A percentile compares a stretch with the other conserved stretches of the same genome.
Evolutionary conservation across 345 rosid species (phyloP).

Genomic region (Bruguiera gymnorhiza): DNA sequence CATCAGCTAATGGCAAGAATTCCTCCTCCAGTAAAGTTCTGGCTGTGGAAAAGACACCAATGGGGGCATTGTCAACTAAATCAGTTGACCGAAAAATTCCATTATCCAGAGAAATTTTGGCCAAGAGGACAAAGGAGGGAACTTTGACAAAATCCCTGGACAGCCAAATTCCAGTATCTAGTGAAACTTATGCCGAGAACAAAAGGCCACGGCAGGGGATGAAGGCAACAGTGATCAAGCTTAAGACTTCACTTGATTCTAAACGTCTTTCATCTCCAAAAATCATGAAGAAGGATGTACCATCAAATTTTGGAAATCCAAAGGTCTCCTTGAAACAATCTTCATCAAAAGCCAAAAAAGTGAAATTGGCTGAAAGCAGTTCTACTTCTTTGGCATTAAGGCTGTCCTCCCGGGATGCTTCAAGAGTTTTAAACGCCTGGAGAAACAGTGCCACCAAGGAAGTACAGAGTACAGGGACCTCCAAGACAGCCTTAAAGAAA

Average conservation of each 20-base stretch:
- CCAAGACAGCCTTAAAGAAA: constrained; percentile 35
- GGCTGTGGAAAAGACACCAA: neutral
- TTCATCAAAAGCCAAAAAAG: constrained; percentile 31
- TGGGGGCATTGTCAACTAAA: neutral
- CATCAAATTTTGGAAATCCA: constrained; percentile 26
- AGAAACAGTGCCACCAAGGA: constrained; percentile 29
- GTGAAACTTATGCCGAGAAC: neutral
- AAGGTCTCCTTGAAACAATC: neutral
- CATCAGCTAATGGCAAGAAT: constrained; percentile 6
- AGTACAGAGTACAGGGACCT: constrained; percentile 23
- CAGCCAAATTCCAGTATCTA: neutral
- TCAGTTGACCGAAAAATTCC: constrained; percentile 20
- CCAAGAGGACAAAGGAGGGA: constrained; percentile 10
- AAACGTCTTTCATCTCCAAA: constrained; percentile 1
- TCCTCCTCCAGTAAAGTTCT: neutral
- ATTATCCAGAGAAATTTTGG: constrained; percentile 3
- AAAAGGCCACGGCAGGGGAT: neutral
- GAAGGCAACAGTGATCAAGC: constrained; percentile 3
- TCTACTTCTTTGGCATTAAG: constrained; percentile 36
- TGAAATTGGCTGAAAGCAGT: constrained; percentile 25
- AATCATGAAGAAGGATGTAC: constrained; percentile 20
- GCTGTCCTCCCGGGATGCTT: constrained; percentile 26
- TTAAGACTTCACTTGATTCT: constrained; percentile 13
- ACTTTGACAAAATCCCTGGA: constrained; percentile 11
- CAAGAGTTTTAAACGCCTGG: constrained; percentile 23